Evolutionary conservation across 192 early-diverging fungal genomes (phyloP).

Genomic region (Backusella luteola): DNA sequence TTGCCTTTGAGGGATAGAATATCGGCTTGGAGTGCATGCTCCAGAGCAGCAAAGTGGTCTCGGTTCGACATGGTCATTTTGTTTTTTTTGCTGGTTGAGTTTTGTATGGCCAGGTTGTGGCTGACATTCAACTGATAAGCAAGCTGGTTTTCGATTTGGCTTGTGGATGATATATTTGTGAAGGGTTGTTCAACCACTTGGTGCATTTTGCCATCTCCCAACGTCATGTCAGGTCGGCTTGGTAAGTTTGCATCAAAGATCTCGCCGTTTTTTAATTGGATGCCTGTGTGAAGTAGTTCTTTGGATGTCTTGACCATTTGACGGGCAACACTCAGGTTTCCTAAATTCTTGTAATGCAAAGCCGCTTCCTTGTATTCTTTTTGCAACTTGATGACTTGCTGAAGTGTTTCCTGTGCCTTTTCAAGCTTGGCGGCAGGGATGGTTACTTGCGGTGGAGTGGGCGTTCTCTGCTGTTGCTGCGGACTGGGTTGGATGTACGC

Average conservation of each 20-base stretch:
- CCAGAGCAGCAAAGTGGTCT: conserved; percentile 52
- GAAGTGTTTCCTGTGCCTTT: conserved; percentile 17
- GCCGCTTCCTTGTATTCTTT: conserved; percentile 63
- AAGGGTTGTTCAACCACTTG: not conserved
- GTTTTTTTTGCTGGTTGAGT: conserved; percentile 12
- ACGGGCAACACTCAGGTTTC: conserved; percentile 44
- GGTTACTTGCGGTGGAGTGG: conserved; percentile 1
- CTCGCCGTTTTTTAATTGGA: conserved; percentile 32
- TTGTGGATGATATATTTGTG: not conserved
- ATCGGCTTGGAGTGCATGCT: conserved; percentile 58
- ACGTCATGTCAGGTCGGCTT: conserved; percentile 18
- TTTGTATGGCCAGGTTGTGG: conserved; percentile 33
- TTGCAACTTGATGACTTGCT: conserved; percentile 33
- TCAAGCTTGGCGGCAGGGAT: not conserved
- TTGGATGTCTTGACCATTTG: conserved; percentile 51
- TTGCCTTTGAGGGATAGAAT: conserved; percentile 43
- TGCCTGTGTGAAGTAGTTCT: conserved; percentile 41
- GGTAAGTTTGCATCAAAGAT: conserved; percentile 19
- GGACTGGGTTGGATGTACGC: not conserved
- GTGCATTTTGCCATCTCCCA: conserved; percentile 31
- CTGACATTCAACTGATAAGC: conserved; percentile 32
- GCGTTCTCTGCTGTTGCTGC: not conserved
- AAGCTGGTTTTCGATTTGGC: conserved; percentile 25
- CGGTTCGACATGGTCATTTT: not conserved
- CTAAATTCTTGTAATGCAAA: conserved; percentile 49